Conservation (phyloP, 805 yeast genomes). For the Lipomyces orientalis region DNA sequence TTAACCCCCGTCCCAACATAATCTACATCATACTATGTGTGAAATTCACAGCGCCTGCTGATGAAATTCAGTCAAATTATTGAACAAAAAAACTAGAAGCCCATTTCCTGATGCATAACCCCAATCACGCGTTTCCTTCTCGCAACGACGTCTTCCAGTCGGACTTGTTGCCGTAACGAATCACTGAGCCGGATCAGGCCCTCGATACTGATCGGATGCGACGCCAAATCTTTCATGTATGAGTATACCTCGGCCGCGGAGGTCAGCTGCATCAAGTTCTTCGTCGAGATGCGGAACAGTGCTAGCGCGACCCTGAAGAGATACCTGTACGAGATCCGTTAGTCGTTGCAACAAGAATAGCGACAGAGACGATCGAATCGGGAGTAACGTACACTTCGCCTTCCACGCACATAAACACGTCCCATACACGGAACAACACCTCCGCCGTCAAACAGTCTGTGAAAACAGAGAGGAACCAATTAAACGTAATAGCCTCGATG, state of each 20-base stretch:
- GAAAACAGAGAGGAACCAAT: slow-evolving; percentile 64
- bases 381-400: slow-evolving; percentile 45
- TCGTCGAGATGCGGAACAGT: slow-evolving; percentile 42
- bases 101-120: slow-evolving; percentile 39
- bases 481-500: slow-evolving; percentile 56
- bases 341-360: not conserved
- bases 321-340: slow-evolving; percentile 16
- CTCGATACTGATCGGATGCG: slow-evolving; percentile 42
- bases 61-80: not conserved
- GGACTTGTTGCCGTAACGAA: slow-evolving; percentile 35
- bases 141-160: slow-evolving; percentile 38
- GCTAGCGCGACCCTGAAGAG: slow-evolving; percentile 46
- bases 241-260: slow-evolving; percentile 44
- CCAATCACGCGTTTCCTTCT: slow-evolving; percentile 35
- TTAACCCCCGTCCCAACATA: not conserved
- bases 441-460: slow-evolving; percentile 59
- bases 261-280: slow-evolving; percentile 37
- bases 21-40: not conserved
- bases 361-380: slow-evolving; percentile 42
- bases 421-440: slow-evolving; percentile 59
- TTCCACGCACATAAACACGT: slow-evolving; percentile 52
- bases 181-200: slow-evolving; percentile 41
- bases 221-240: slow-evolving; percentile 43
- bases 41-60: no score
- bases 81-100: slow-evolving; percentile 33